Evolutionary conservation across 352 stramenopile genomes (phyloP).

Genomic region (Phytopythium litorale): DNA sequence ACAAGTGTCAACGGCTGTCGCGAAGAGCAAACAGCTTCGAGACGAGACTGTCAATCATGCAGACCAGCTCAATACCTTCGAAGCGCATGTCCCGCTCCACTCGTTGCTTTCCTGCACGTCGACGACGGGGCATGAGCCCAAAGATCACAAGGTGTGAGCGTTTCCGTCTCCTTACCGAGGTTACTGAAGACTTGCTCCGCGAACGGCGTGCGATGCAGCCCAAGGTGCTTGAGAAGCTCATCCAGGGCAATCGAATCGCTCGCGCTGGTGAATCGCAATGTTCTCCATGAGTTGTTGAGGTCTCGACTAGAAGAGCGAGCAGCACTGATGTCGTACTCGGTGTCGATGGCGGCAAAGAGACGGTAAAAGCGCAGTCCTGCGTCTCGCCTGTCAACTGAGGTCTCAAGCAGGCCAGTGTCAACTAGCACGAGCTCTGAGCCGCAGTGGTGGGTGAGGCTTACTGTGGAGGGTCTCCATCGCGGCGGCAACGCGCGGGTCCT

Average conservation of each 20-base stretch:
- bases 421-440: background rate
- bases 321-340: slow-evolving; percentile 19
- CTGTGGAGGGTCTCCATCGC: slow-evolving; percentile 32
- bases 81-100: slow-evolving; percentile 35
- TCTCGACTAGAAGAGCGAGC: too few species aligned
- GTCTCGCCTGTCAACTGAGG: slow-evolving; percentile 33
- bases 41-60: background rate
- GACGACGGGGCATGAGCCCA: background rate
- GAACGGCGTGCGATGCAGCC: slow-evolving; percentile 30
- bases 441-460: background rate
- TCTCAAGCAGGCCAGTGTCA: background rate
- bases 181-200: slow-evolving; percentile 56
- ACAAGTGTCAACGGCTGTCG: background rate
- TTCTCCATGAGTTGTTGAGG: background rate
- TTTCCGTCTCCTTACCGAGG: slow-evolving; percentile 17
- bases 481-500: slow-evolving; percentile 29
- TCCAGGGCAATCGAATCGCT: slow-evolving; percentile 57
- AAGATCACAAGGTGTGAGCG: background rate
- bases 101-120: slow-evolving; percentile 31
- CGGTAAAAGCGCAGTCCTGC: slow-evolving; percentile 38
- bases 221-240: slow-evolving; percentile 43
- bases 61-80: slow-evolving; percentile 19
- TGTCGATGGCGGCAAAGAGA: slow-evolving; percentile 46
- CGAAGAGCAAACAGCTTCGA: background rate
- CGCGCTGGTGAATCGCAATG: slow-evolving; percentile 11